Percentiles rank a stretch among this genome's conserved stretches.
Evolutionary conservation across 768 basidiomycete species (phyloP).

Genomic region (Asterophora lycoperdoides): DNA sequence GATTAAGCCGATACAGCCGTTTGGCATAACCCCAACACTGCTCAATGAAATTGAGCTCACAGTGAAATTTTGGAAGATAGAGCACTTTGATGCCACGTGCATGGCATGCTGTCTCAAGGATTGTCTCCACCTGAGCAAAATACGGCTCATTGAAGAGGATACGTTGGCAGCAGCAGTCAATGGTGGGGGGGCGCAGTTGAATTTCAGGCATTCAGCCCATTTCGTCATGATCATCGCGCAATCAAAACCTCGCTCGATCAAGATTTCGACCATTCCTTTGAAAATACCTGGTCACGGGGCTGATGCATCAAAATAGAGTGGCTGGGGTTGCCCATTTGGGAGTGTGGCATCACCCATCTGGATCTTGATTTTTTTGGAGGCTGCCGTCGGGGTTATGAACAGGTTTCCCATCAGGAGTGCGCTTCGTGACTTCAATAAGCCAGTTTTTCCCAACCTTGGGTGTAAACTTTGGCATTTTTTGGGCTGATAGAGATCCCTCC

Average conservation of each 20-base stretch:
- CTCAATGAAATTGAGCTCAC: no score
- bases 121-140: no score
- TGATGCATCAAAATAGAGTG: background rate
- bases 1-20: conserved; percentile 17
- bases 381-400: background rate
- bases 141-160: no score
- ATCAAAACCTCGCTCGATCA: conserved; percentile 3
- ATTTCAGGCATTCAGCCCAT: no score
- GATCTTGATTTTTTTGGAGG: background rate
- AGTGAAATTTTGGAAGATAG: no score
- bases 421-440: background rate
- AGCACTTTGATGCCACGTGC: no score
- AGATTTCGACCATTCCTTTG: conserved; percentile 13
- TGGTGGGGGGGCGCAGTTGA: no score
- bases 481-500: background rate
- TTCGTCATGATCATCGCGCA: no score
- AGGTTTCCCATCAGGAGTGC: background rate
- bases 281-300: background rate
- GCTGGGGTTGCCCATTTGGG: background rate
- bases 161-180: no score
- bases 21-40: conserved; percentile 32
- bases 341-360: background rate
- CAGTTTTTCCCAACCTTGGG: no score
- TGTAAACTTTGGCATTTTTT: conserved; percentile 1
- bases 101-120: no score